Base-by-base conservation (phyloP, 163 green algal genomes). In the Chloromonas sp. region DNA sequence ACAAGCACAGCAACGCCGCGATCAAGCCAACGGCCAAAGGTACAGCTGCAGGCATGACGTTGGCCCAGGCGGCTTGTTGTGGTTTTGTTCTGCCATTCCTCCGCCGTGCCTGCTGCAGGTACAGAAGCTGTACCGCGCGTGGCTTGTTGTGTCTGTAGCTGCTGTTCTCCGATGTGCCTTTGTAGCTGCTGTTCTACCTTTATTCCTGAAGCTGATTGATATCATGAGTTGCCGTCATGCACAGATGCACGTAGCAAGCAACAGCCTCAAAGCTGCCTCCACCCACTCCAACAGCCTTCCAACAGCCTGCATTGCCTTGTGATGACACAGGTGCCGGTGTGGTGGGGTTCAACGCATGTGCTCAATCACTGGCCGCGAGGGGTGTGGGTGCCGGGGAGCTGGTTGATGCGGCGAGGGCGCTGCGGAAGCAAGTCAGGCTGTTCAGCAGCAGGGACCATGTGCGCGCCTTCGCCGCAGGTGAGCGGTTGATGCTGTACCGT, bases 381-480 rank as follows among this genome's bases (percentile, higher is more conserved):
- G 90, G 91, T 2, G 57, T 95, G 3, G 74, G 58, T 15, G 70
- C 15, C 58, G 58, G 81, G 82, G 71, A 60, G 71, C 60, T 85
- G 58, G 82, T 57, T 36, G 14, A 66, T 0, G n/a, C 14, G 66
- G 1, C 94, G n/a, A 66, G 81, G n/a, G 81, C 84, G 57, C 85
- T 96, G 77, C 79, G 83, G 5, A 2, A 82, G 1, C 92, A 95
- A 60, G 82, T 81, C 2, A 74, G 61, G 5, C 87, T 96, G 71
- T 94, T 95, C 89, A 96, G 93, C 90, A 92, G 85, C 81, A 85
- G 84, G 0, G 93, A 97, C 62, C 92, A 96, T 81, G 80, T 92
- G 36, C 85, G 92, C 1, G 92, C 94, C 58, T 87, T 96, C 58
- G 58, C 82, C n/a, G 85, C 89, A 60, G 91, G 92, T 11, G 92